Evolutionary conservation across 495 filamentous ascomycete genomes (phyloP), one percentile per base, ranked within the genome.

Genomic region (Aspergillus olivimuriae): DNA sequence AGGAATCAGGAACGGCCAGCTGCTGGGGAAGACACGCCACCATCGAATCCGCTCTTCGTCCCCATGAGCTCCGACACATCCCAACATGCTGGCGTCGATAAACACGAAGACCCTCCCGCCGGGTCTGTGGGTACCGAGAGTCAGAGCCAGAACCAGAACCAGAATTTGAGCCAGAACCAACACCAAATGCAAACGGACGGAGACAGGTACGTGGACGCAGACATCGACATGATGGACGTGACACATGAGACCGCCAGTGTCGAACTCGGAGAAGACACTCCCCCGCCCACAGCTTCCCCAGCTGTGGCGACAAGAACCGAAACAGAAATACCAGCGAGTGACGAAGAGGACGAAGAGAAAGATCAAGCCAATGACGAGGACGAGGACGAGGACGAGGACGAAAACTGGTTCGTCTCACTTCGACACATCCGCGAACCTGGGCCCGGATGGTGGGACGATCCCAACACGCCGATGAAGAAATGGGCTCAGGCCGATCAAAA

Each of bases 401-500:
- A 66, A 19, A 58, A 60, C 39, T 71, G 67, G 65, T 68, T 68
- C 41, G 19, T 41, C 0, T 66, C 64, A 14, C 55, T 69, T n/a
- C 51, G 52, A 11, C 60, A 61, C 17, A 43, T 60, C 7, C 48
- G 47, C 5, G 50, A 49, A 4, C 47, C 49, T 9, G 47, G 41
- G 12, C 56, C 59, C 7, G 41, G 46, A 0, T 68, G 66, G 63
- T 65, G 56, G 11, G 62, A 69, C 38, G 55, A 59, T 26, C 54
- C 47, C 8, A 52, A 62, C 23, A 72, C 69, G 2, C 65, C 68
- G 0, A 69, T 73, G 50, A 73, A 71, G 47, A 47, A 50, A 12
- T 73, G 66, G 66, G 65, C 62, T 10, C 48, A 58, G 21, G 63
- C 59, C 8, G 62, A 68, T 34, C 57, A 61, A 37, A 65, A 69